A percentile compares a stretch with the other conserved stretches of the same genome.
phyloP scores from a whole-genome alignment of 2,329 filamentous ascomycete genomes.

The Amauroascus niger region DNA sequence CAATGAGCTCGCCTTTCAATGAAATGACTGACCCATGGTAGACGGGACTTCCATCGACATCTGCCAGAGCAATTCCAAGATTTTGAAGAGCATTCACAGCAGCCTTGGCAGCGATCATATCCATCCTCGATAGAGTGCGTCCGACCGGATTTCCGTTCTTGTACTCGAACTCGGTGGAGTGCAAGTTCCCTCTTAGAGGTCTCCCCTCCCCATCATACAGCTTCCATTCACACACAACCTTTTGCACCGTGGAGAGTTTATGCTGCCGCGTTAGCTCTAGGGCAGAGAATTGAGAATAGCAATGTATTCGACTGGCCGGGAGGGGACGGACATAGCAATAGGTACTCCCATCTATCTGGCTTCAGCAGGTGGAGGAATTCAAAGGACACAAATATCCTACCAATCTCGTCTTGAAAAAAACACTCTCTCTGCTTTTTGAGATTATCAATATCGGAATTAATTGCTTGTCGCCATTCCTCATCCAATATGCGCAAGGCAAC shows the following conservation, averaged over 20 bases:
- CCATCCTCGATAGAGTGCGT: background rate
- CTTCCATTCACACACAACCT: conserved; percentile 2
- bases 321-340: background rate
- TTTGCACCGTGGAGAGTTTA: background rate
- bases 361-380: background rate
- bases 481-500: background rate
- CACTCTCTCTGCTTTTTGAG: background rate
- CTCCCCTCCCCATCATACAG: background rate
- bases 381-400: background rate
- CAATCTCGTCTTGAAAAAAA: background rate
- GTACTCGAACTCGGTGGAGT: background rate
- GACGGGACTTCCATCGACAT: background rate
- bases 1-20: background rate
- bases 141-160: background rate
- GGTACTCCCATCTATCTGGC: background rate
- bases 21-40: background rate
- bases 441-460: background rate
- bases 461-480: background rate
- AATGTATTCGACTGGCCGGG: background rate
- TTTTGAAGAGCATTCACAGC: background rate
- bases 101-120: background rate
- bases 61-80: background rate
- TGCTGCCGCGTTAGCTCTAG: background rate
- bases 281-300: background rate
- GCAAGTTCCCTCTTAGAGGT: background rate